These are phyloP conservation scores for Ambrosia artemisiifolia DNA, from an alignment of 129 eudicot species.

Conservation along the genomic window DNA sequence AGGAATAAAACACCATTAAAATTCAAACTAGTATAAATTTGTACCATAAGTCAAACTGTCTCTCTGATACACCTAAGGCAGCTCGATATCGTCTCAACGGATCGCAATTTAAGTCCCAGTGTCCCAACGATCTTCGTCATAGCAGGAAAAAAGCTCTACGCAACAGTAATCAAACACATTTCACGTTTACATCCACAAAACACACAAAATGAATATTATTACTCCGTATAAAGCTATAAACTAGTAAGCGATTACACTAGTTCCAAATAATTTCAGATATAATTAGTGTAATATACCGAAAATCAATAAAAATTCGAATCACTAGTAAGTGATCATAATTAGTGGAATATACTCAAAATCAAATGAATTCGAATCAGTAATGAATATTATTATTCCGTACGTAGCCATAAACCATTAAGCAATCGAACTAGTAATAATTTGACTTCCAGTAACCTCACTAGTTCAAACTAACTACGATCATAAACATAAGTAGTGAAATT, in stretches of 20 bases:
- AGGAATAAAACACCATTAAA: not conserved
- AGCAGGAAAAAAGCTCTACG: slow-evolving; percentile 71
- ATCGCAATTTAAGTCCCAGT: slow-evolving; percentile 66
- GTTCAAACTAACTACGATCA: not conserved
- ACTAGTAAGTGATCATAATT: not conserved
- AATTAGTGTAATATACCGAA: no score
- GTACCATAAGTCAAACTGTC: slow-evolving; percentile 4
- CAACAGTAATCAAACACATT: slow-evolving; percentile 7
- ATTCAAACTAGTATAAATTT: not conserved
- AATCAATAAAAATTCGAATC: no score
- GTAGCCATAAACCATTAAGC: no score
- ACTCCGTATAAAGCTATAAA: not conserved
- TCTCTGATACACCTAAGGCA: slow-evolving; percentile 38
- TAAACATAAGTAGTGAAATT: not conserved
- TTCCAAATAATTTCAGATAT: no score
- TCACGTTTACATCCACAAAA: slow-evolving; percentile 1
- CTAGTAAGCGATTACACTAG: not conserved
- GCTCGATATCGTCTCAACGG: slow-evolving; percentile 64
- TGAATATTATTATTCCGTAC: not conserved
- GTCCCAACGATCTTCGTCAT: slow-evolving; percentile 87
- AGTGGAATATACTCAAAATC: not conserved
- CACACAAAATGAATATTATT: not conserved
- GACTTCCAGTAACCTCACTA: not conserved
- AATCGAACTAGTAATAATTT: not conserved
- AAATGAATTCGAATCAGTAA: not conserved